A percentile compares a stretch with the other conserved stretches of the same genome.
Conservation (phyloP, 345 rosid species). For the Linum lewisii region DNA sequence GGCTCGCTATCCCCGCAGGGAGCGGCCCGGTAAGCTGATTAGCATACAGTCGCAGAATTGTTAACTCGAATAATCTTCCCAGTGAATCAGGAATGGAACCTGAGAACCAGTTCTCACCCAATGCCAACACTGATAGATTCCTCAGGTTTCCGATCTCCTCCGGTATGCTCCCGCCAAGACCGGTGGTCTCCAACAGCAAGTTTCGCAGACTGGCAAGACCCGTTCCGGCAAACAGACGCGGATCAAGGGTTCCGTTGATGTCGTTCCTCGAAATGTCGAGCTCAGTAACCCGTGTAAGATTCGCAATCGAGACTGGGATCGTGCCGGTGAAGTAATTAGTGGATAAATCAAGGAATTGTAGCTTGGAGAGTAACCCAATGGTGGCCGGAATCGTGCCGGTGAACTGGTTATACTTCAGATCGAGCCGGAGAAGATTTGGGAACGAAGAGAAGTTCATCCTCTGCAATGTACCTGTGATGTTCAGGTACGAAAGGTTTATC, state of each 20-base stretch:
- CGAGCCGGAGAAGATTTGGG: slow-evolving; percentile 16
- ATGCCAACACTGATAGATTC: slow-evolving; percentile 8
- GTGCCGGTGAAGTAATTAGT: slow-evolving; percentile 14
- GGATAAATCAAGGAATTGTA: slow-evolving; percentile 18
- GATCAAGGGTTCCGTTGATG: slow-evolving; percentile 8
- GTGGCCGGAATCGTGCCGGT: slow-evolving; percentile 17
- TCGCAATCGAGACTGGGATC: slow-evolving; percentile 18
- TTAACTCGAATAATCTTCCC: slow-evolving; percentile 16
- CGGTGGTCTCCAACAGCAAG: background rate
- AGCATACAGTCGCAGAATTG: background rate
- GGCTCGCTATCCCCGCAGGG: slow-evolving; percentile 8
- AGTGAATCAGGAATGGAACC: slow-evolving; percentile 16
- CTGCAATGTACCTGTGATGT: slow-evolving; percentile 21
- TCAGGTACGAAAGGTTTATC: slow-evolving; percentile 14
- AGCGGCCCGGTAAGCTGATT: slow-evolving; percentile 20
- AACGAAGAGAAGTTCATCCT: slow-evolving; percentile 16
- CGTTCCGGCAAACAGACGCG: slow-evolving; percentile 6
- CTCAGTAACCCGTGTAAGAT: slow-evolving; percentile 22
- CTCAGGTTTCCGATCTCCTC: slow-evolving; percentile 14
- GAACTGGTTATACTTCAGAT: slow-evolving; percentile 14
- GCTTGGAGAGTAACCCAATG: slow-evolving; percentile 19
- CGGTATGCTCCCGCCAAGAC: slow-evolving; percentile 13
- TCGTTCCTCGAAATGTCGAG: slow-evolving; percentile 21
- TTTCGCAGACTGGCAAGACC: background rate
- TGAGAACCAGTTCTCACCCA: slow-evolving; percentile 16